Evolutionary conservation across 2,329 filamentous ascomycete species (phyloP), one percentile per base, ranked within the genome.

Genomic region (Tolypocladium cylindrosporum): DNA sequence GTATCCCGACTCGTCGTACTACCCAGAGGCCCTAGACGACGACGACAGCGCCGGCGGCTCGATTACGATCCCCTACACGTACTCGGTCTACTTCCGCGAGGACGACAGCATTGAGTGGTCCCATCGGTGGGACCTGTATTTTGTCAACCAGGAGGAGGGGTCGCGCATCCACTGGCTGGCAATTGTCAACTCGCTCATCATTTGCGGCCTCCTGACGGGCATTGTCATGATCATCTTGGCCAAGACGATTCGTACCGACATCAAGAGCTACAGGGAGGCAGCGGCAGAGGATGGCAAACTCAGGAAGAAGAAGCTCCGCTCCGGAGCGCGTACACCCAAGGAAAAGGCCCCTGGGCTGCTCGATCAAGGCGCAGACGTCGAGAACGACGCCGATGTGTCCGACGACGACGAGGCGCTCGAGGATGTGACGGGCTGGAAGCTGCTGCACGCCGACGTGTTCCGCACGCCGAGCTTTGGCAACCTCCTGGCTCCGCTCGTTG

Each of bases 1-100:
- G 61, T 82, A 86, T 60, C 75, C 79, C 2, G 80, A 83, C 36
- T 81, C 81, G 0, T 85, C 84, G 1, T 86, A 87, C 68, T 72
- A 82, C 36, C 81, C 80, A 2, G 54, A 55, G 10, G 52, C 42
- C 31, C 27, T 45, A 0, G 75, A 82, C 58, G 76, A 79, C 43
- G 78, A 80, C 41, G 75, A 78, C 48, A 82, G 87, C 48, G 86
- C 89, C 59, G 81, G 81, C 34, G 82, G 83, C 16, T 89, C 78
- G 2, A 71, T 94, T 55, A 85, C 80, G 2, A 87, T 96, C 55
- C 90, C 91, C 0, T 95, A 92, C 72, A 89, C 90, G 0, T 96
- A 96, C 73, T 93, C 90, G 3, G 88, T 96, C 16, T 95, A 94
- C 72, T 96, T 91, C 75, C 86, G 90, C 55, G 89, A 95, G 69